Conservation (phyloP, 2,329 filamentous ascomycete species). For the Monosporascus cannonballus region DNA sequence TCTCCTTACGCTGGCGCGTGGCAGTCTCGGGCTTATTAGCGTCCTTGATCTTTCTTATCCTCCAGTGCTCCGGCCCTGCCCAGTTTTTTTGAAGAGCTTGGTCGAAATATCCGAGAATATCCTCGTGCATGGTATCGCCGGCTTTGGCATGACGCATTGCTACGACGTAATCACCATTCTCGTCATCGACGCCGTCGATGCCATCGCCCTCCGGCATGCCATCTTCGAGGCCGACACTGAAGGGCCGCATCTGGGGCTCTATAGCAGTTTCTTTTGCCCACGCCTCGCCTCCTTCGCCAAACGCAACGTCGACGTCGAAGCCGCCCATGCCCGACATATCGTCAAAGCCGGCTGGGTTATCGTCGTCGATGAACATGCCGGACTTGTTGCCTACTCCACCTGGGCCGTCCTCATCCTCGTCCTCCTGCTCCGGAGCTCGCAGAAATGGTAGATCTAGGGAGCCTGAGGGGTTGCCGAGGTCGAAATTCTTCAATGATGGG, state of each 20-base stretch:
- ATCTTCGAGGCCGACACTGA: slow-evolving; percentile 55
- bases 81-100: slow-evolving; percentile 95
- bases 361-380: slow-evolving; percentile 79
- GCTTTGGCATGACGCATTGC: slow-evolving; percentile 67
- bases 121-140: slow-evolving; percentile 71
- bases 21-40: slow-evolving; percentile 56
- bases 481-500: slow-evolving; percentile 88
- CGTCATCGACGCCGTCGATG: slow-evolving; percentile 50
- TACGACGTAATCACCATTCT: slow-evolving; percentile 69
- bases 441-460: slow-evolving; percentile 88
- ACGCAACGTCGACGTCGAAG: slow-evolving; percentile 74
- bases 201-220: slow-evolving; percentile 46
- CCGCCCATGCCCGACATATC: slow-evolving; percentile 68
- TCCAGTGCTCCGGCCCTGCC: slow-evolving; percentile 98
- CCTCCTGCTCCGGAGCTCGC: slow-evolving; percentile 77
- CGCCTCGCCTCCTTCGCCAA: slow-evolving; percentile 91
- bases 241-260: slow-evolving; percentile 79
- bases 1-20: slow-evolving; percentile 76
- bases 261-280: slow-evolving; percentile 89
- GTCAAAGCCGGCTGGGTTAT: slow-evolving; percentile 76
- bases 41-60: slow-evolving; percentile 88
- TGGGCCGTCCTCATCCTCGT: slow-evolving; percentile 48
- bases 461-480: slow-evolving; percentile 78
- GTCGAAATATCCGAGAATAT: slow-evolving; percentile 97
- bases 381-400: slow-evolving; percentile 60